Conservation (phyloP, 2,329 filamentous ascomycete species). For the Davidsoniella australis region DNA sequence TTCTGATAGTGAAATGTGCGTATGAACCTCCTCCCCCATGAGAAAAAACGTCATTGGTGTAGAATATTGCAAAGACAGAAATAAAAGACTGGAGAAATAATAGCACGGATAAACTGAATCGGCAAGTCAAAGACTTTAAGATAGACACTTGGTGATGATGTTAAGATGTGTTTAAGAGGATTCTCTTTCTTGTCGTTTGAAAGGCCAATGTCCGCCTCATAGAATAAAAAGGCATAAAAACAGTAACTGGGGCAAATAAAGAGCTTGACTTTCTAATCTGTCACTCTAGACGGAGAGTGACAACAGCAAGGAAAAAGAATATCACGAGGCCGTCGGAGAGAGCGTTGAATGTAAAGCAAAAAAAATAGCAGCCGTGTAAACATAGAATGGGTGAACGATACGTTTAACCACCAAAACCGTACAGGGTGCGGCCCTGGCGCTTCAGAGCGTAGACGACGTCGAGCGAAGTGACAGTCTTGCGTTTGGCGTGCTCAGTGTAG, state of each 20-base stretch:
- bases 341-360: not conserved
- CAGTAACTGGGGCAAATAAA: constrained; percentile 2
- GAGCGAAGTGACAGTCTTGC: constrained; percentile 59
- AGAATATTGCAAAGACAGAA: not conserved
- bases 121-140: not conserved
- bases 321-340: not conserved
- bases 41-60: no score
- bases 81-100: not conserved
- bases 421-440: constrained; percentile 59
- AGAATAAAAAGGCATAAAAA: not conserved
- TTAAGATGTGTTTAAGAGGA: no score
- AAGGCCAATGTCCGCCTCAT: not conserved
- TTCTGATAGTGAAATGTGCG: no score
- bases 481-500: constrained; percentile 67
- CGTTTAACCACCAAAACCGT: constrained; percentile 74
- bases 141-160: no score
- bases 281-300: not conserved
- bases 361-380: not conserved
- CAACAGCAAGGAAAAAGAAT: constrained; percentile 13
- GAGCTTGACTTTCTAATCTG: constrained; percentile 13
- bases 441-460: constrained; percentile 53
- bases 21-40: no score
- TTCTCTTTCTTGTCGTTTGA: no score
- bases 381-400: not conserved
- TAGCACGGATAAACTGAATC: constrained; percentile 1